These are phyloP conservation scores for Pyrenophora graminea DNA, from an alignment of 2,329 filamentous ascomycete species.

Conservation along the genomic window DNA sequence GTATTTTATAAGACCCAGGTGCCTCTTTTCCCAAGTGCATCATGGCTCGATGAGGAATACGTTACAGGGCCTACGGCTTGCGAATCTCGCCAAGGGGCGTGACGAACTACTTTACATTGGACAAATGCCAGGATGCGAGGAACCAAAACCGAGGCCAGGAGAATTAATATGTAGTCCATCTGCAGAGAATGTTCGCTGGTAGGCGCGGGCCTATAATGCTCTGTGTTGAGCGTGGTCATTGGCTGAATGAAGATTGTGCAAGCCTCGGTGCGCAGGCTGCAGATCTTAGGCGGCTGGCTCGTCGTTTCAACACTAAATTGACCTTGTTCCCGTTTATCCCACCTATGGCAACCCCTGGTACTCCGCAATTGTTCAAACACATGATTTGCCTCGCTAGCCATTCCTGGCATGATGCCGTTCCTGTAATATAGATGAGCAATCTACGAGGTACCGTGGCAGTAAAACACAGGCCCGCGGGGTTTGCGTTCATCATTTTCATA, in stretches of 20 bases:
- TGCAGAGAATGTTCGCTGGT: conserved; percentile 8
- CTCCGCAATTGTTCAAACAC: conserved; percentile 17
- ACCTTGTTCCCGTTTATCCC: conserved; percentile 8
- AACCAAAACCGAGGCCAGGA: conserved; percentile 6
- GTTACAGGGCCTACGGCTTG: neutral
- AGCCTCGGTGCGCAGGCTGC: neutral
- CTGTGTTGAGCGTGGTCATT: neutral
- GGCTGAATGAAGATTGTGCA: neutral
- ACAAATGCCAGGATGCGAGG: conserved; percentile 4
- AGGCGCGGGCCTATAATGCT: conserved; percentile 1
- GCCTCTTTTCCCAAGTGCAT: too few species aligned
- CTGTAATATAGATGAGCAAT: conserved; percentile 30
- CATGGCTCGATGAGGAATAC: too few species aligned
- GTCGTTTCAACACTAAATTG: conserved; percentile 1
- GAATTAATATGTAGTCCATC: conserved; percentile 21
- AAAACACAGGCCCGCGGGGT: conserved; percentile 13
- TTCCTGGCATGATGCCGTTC: conserved; percentile 8
- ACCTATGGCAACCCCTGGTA: conserved; percentile 21
- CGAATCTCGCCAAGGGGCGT: neutral
- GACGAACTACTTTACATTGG: conserved; percentile 9
- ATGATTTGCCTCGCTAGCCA: conserved; percentile 13
- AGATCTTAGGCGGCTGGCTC: neutral
- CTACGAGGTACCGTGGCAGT: conserved; percentile 25
- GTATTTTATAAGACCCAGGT: too few species aligned
- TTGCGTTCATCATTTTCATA: conserved; percentile 12